Conservation (phyloP, 495 filamentous ascomycete species). For the Penicillium fimorum region DNA sequence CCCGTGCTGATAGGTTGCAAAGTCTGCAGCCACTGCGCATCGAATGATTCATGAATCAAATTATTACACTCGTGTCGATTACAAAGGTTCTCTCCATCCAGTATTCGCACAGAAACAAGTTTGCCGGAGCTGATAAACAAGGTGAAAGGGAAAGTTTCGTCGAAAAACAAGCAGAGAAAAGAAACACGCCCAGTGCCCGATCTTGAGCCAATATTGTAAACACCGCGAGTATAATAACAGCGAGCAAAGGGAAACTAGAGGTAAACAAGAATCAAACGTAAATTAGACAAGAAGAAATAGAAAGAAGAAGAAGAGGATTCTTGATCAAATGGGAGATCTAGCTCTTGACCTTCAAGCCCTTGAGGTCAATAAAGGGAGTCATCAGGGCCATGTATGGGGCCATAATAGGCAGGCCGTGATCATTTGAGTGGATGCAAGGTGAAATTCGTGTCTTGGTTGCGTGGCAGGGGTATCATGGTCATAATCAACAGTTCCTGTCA, state of each 20-base stretch:
- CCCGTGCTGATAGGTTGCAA: not conserved
- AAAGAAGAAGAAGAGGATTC: not conserved
- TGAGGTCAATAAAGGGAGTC: not conserved
- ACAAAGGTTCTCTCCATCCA: not conserved
- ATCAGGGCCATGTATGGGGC: not conserved
- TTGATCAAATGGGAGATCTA: not conserved
- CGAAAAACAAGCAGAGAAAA: not conserved
- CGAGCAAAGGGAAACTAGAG: not conserved
- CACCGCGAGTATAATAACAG: constrained; percentile 2
- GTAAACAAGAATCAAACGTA: not conserved
- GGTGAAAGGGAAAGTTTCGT: not conserved
- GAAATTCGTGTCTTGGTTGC: constrained; percentile 10
- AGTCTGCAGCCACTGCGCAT: not conserved
- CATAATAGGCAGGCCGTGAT: constrained; percentile 9
- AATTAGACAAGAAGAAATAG: not conserved
- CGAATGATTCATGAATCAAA: not conserved
- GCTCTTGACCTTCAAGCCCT: not conserved
- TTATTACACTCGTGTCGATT: constrained; percentile 2
- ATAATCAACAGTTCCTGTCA: constrained; percentile 9
- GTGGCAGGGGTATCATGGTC: constrained; percentile 12
- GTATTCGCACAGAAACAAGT: constrained; percentile 4
- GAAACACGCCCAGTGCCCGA: constrained; percentile 1
- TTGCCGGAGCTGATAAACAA: not conserved
- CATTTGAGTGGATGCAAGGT: constrained; percentile 5
- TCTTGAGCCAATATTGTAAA: constrained; percentile 1